These are phyloP conservation scores for Prunus davidiana DNA, from an alignment of 306 rosid species.

Conservation along the genomic window DNA sequence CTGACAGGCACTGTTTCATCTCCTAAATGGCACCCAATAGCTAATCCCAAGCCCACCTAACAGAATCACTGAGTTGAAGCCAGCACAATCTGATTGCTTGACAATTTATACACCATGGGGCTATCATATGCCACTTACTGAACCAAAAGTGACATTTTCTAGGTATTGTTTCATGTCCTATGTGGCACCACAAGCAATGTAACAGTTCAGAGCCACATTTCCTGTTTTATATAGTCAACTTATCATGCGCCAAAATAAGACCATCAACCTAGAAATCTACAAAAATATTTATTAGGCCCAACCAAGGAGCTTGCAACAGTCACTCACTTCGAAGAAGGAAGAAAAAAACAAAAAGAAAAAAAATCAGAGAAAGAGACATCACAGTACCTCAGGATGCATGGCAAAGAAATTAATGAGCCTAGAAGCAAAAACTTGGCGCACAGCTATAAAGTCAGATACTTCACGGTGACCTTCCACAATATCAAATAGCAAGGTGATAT, in stretches of 20 bases:
- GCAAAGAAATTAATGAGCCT: conserved; percentile 46
- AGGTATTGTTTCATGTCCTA: background rate
- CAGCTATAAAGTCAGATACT: conserved; percentile 42
- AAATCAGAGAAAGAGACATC: background rate
- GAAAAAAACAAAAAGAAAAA: background rate
- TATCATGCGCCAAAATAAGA: background rate
- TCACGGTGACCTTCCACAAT: conserved; percentile 37
- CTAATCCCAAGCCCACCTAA: background rate
- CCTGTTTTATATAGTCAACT: background rate
- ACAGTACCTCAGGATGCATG: conserved; percentile 56
- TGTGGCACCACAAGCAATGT: too few species aligned
- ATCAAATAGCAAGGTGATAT: conserved; percentile 48
- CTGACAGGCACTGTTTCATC: conserved; percentile 2
- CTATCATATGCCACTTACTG: background rate
- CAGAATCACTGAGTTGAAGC: background rate
- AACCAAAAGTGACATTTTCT: background rate
- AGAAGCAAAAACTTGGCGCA: conserved; percentile 41
- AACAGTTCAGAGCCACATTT: conserved; percentile 4
- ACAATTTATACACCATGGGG: background rate
- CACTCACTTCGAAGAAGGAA: background rate
- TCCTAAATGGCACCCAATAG: background rate
- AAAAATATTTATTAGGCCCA: background rate
- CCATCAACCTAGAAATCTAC: too few species aligned
- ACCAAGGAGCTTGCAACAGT: conserved; percentile 7
- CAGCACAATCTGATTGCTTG: background rate